Evolutionary conservation across 2,329 filamentous ascomycete genomes (phyloP).

Genomic region (Epichloe amarillans): DNA sequence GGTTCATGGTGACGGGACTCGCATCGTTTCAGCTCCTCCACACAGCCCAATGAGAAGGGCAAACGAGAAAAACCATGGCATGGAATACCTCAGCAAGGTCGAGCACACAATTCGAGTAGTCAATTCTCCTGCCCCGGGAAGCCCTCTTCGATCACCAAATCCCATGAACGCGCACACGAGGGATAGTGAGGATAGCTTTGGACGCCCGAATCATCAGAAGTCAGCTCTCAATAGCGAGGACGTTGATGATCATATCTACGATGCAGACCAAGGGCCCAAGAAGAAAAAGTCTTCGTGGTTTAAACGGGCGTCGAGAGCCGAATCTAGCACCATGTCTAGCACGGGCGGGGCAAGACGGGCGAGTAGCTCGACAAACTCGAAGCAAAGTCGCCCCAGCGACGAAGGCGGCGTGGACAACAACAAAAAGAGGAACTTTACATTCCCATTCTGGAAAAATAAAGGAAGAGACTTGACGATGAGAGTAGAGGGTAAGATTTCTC

Average conservation of each 20-base stretch:
- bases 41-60: slow-evolving; percentile 18
- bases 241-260: slow-evolving; percentile 9
- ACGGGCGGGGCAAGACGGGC: not conserved
- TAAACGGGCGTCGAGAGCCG: slow-evolving; percentile 30
- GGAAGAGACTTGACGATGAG: slow-evolving; percentile 30
- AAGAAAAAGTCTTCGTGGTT: slow-evolving; percentile 41
- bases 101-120: slow-evolving; percentile 43
- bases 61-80: slow-evolving; percentile 21
- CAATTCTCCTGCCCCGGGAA: slow-evolving; percentile 30
- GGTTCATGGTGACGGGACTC: slow-evolving; percentile 22
- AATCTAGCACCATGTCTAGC: slow-evolving; percentile 8
- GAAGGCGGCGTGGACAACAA: slow-evolving; percentile 20
- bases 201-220: slow-evolving; percentile 10
- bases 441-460: slow-evolving; percentile 43
- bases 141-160: slow-evolving; percentile 21
- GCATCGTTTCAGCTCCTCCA: slow-evolving; percentile 34
- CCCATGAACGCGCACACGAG: slow-evolving; percentile 31
- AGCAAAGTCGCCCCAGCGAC: slow-evolving; percentile 6
- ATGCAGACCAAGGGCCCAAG: slow-evolving; percentile 12
- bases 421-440: slow-evolving; percentile 41
- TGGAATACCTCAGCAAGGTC: slow-evolving; percentile 32
- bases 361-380: slow-evolving; percentile 5
- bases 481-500: slow-evolving; percentile 23
- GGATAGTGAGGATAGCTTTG: slow-evolving; percentile 11
- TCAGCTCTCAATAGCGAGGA: slow-evolving; percentile 8